Evolutionary conservation across 73 alveolate genomes (phyloP).

Genomic region (Stentor coeruleus): DNA sequence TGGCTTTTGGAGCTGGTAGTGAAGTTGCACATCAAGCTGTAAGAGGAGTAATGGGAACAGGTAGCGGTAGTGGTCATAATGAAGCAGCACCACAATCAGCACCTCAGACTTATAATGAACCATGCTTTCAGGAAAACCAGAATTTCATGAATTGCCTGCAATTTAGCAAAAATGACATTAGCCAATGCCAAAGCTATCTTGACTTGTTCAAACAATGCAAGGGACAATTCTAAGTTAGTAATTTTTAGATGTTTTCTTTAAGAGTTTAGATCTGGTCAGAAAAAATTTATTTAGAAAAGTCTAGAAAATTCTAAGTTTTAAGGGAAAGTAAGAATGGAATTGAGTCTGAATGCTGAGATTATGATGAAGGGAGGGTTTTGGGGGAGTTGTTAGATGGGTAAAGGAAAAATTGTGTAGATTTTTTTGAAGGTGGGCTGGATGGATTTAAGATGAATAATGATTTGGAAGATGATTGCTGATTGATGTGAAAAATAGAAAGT

Average conservation of each 20-base stretch:
- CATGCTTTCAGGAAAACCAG: slow-evolving; percentile 30
- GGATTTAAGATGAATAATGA: too few species aligned
- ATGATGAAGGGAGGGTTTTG: too few species aligned
- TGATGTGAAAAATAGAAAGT: too few species aligned
- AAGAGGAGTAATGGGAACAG: slow-evolving; percentile 50
- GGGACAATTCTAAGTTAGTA: background rate
- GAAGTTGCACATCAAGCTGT: slow-evolving; percentile 72
- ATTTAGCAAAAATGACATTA: slow-evolving; percentile 41
- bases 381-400: too few species aligned
- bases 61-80: slow-evolving; percentile 23
- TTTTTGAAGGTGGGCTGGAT: too few species aligned
- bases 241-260: background rate
- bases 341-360: too few species aligned
- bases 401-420: too few species aligned
- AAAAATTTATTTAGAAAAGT: too few species aligned
- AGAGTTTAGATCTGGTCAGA: too few species aligned
- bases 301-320: too few species aligned
- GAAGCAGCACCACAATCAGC: background rate
- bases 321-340: too few species aligned
- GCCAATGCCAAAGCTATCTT: slow-evolving; percentile 54
- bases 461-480: too few species aligned
- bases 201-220: slow-evolving; percentile 51
- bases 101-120: background rate
- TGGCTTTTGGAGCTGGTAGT: slow-evolving; percentile 77
- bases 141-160: slow-evolving; percentile 37